phyloP scores from a whole-genome alignment of 1,284 basidiomycete genomes.

The Puccinia polysora region DNA sequence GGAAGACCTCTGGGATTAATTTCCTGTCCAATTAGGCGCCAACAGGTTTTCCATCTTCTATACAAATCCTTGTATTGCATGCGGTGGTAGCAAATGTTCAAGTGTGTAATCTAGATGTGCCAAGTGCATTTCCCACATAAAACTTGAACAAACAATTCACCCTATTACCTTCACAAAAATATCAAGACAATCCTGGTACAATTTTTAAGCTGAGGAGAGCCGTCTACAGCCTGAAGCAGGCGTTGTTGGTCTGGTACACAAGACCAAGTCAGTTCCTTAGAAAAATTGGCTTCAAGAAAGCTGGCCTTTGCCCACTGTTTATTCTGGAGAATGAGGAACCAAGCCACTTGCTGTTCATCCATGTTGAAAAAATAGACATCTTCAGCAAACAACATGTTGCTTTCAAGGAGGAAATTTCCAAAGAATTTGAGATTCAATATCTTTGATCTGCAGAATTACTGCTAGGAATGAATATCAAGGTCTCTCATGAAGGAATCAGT shows the following conservation, averaged over 20 bases:
- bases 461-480: neutral
- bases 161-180: neutral
- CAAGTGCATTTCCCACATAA: neutral
- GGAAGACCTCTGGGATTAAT: too few relatives aligned
- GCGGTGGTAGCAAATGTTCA: neutral
- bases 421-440: slow-evolving; percentile 4
- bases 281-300: neutral
- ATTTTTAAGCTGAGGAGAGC: slow-evolving; percentile 7
- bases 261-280: neutral
- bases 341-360: neutral
- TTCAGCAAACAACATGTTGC: neutral
- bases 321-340: neutral
- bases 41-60: too few relatives aligned
- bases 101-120: neutral
- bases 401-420: neutral
- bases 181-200: too few relatives aligned
- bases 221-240: slow-evolving; percentile 5
- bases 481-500: neutral
- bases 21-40: too few relatives aligned
- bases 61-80: neutral
- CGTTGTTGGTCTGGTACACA: neutral
- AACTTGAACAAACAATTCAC: neutral
- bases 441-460: neutral
- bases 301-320: neutral
- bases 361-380: slow-evolving; percentile 17